Conservation (phyloP, 768 basidiomycete species). For the Russula earlei region DNA sequence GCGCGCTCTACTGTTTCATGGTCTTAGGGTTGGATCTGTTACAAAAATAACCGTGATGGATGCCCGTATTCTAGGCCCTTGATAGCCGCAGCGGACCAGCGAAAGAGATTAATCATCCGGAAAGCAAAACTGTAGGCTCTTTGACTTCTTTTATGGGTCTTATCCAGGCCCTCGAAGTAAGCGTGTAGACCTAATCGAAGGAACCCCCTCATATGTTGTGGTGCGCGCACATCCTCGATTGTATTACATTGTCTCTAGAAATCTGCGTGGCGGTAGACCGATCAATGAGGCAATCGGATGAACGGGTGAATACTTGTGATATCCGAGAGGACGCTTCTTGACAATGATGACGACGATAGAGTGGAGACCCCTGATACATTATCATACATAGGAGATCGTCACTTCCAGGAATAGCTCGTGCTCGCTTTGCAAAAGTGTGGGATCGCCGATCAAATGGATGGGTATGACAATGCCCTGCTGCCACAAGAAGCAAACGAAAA, state of each 20-base stretch:
- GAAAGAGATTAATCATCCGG: background rate
- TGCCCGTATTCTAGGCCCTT: constrained; percentile 26
- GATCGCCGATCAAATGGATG: constrained; percentile 44
- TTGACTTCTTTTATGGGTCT: constrained; percentile 31
- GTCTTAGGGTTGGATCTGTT: constrained; percentile 21
- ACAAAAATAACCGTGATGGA: constrained; percentile 40
- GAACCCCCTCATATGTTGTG: constrained; percentile 40
- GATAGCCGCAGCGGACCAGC: constrained; percentile 9
- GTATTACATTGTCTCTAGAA: constrained; percentile 14
- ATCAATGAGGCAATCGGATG: constrained; percentile 41
- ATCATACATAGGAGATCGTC: constrained; percentile 33
- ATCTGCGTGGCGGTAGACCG: constrained; percentile 29
- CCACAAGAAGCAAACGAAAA: constrained; percentile 9
- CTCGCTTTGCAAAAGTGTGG: constrained; percentile 34
- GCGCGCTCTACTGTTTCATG: constrained; percentile 23
- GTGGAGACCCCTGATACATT: constrained; percentile 24
- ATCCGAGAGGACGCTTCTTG: constrained; percentile 32
- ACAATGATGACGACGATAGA: constrained; percentile 10
- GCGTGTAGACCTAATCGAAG: constrained; percentile 28
- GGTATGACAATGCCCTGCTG: constrained; percentile 17
- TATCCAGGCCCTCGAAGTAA: constrained; percentile 22
- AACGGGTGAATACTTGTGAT: constrained; percentile 43
- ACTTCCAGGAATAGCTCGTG: too few relatives aligned
- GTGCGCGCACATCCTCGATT: constrained; percentile 26
- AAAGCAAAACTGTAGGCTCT: background rate